Base-by-base conservation (phyloP, 306 rosid genomes). In the Lathyrus tuberosus region DNA sequence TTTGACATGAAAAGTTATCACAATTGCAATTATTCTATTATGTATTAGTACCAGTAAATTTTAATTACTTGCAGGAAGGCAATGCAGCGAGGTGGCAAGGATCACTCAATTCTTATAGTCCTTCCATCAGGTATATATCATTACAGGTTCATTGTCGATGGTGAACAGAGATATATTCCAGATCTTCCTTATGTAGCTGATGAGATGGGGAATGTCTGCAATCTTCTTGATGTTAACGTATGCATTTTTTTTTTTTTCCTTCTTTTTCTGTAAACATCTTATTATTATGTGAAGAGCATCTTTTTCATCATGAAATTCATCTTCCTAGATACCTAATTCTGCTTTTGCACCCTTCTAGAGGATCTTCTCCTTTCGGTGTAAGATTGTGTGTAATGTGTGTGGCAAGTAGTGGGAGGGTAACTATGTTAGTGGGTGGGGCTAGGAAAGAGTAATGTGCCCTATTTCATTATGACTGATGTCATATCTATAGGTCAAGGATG, bases 81-180 rank as follows among this genome's bases (percentile, higher is more conserved):
- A 41, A 63, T 92, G 77, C 96, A 89, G 85, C 88, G 95, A 81
- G 79, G 84, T 76, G 96, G 95, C 73, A 89, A 92, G 79, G 98
- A 89, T 82, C 85, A 81, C 70, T 80, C 92, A 4, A 64, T 89
- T 67, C 80, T 92, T 56, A 5, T 87, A 73, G 95, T 92, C 74
- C 89, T 92, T 72, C 89, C 95, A 26, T 76, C 87, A 26, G 98
- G 98, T 68, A 69, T 86, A 64, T 92, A 87, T 79, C 98, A 84
- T 81, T 92, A 89, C 85, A 89, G 78, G 88, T 80, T 89, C 78
- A 66, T 85, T 48, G 95, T 92, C n/a, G 98, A 92, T 76, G 92
- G 91, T 38, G 89, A 92, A 61, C 74, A 77, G 83, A 86, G 91
- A 85, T 84, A 82, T 73, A 79, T 76, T 73, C 96, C 96, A 10